These are phyloP conservation scores for Camellia lanceoleosa DNA, from an alignment of 148 eudicot species.

Conservation along the genomic window DNA sequence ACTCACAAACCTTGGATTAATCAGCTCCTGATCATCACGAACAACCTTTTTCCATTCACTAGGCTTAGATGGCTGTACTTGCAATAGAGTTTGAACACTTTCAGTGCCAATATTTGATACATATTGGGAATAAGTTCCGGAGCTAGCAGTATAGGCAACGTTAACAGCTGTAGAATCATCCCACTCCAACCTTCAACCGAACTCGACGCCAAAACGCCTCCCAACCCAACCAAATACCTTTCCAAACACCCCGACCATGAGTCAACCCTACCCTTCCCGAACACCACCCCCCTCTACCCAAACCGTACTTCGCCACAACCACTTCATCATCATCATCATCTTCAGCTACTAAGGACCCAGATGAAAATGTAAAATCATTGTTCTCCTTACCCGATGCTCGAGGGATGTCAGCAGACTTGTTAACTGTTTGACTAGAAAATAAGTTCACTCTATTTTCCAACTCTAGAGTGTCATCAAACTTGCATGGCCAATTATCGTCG, in stretches of 20 bases:
- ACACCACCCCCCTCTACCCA: too few species aligned
- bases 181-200: too few species aligned
- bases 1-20: conserved; percentile 48
- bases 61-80: conserved; percentile 30
- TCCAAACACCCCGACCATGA: too few species aligned
- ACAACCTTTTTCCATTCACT: conserved; percentile 39
- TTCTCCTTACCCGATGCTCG: conserved; percentile 34
- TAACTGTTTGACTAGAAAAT: conserved; percentile 23
- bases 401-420: conserved; percentile 26
- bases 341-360: conserved; percentile 45
- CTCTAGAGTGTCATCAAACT: conserved; percentile 51
- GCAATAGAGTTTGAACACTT: conserved; percentile 33
- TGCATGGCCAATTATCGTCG: conserved; percentile 59
- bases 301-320: too few species aligned
- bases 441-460: conserved; percentile 28
- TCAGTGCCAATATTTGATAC: conserved; percentile 31
- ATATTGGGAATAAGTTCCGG: conserved; percentile 33
- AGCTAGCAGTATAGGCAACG: conserved; percentile 42
- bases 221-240: too few species aligned
- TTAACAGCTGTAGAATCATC: conserved; percentile 39
- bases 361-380: conserved; percentile 45
- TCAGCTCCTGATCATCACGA: conserved; percentile 31
- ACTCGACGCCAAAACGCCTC: too few species aligned
- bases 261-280: too few species aligned
- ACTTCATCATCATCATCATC: conserved; percentile 68